Conservation (phyloP, 176 grass and related monocot species). For the Bothriochloa decipiens region DNA sequence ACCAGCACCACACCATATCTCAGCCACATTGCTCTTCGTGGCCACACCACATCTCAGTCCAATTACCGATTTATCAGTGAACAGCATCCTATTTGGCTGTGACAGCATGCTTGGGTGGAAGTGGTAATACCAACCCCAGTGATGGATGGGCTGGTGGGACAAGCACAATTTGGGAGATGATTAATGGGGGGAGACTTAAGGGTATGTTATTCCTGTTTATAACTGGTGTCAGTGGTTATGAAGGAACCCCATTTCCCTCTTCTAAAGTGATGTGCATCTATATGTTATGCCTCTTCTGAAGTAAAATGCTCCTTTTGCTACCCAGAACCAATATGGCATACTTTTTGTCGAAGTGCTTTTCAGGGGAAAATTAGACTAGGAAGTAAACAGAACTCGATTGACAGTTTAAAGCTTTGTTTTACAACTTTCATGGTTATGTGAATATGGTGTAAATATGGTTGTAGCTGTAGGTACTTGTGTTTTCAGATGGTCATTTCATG, state of each 20-base stretch:
- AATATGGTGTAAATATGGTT: background rate
- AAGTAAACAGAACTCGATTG: background rate
- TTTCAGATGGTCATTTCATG: constrained; percentile 23
- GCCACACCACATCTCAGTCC: background rate
- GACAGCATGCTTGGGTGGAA: background rate
- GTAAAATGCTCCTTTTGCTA: background rate
- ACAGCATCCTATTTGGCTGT: background rate
- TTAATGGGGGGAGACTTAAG: background rate
- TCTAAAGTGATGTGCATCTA: background rate
- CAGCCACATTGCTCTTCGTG: background rate
- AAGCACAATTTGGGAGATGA: background rate
- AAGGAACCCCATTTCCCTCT: background rate
- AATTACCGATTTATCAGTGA: background rate
- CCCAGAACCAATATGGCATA: background rate
- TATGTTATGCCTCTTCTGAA: too few species aligned
- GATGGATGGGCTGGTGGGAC: background rate
- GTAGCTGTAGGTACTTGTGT: constrained; percentile 8
- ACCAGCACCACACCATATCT: background rate
- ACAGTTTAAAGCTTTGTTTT: background rate
- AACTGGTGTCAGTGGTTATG: background rate
- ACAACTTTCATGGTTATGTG: background rate
- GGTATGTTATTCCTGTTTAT: background rate
- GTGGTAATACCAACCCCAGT: background rate
- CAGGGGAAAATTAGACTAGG: background rate
- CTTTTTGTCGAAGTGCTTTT: background rate